A percentile compares a stretch with the other conserved stretches of the same genome.
phyloP scores from a whole-genome alignment of 2,329 filamentous ascomycete genomes.

The Colletotrichum sublineola region DNA sequence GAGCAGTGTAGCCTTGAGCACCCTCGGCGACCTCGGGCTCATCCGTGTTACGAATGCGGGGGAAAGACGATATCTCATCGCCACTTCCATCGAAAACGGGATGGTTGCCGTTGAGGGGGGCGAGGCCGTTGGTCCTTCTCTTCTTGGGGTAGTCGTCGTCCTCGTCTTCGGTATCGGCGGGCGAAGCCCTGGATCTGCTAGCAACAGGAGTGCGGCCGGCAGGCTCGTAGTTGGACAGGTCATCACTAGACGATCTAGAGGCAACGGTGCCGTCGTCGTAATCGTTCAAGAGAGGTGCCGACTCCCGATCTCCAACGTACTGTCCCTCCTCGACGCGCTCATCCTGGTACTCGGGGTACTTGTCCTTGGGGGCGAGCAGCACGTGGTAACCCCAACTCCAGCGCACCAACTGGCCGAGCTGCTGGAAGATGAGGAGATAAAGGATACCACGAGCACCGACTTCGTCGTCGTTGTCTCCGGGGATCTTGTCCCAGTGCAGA shows the following conservation, averaged over 20 bases:
- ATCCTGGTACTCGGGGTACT: constrained; percentile 74
- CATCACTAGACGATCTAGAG: constrained; percentile 49
- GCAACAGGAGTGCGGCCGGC: constrained; percentile 68
- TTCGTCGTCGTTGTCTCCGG: constrained; percentile 94
- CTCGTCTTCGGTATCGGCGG: constrained; percentile 64
- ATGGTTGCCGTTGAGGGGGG: constrained; percentile 46
- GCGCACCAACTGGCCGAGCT: constrained; percentile 91
- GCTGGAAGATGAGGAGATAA: constrained; percentile 97
- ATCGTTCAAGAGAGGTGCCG: constrained; percentile 59
- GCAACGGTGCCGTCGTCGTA: constrained; percentile 58
- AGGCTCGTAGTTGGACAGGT: constrained; percentile 65
- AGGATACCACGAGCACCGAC: constrained; percentile 94
- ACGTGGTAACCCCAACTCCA: constrained; percentile 99
- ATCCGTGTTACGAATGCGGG: constrained; percentile 62
- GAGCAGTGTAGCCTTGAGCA: constrained; percentile 57
- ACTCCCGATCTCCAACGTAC: constrained; percentile 67
- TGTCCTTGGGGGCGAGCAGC: constrained; percentile 85
- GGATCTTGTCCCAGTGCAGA: constrained; percentile 92
- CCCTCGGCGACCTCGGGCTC: constrained; percentile 58
- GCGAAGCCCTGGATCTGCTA: constrained; percentile 63
- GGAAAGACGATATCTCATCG: constrained; percentile 74
- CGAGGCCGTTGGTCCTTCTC: constrained; percentile 41
- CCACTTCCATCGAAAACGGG: constrained; percentile 50
- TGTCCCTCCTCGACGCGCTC: constrained; percentile 70
- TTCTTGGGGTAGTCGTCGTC: constrained; percentile 51